phyloP scores from a whole-genome alignment of 371 early-diverging fungal species.

The Vittaforma corneae region DNA sequence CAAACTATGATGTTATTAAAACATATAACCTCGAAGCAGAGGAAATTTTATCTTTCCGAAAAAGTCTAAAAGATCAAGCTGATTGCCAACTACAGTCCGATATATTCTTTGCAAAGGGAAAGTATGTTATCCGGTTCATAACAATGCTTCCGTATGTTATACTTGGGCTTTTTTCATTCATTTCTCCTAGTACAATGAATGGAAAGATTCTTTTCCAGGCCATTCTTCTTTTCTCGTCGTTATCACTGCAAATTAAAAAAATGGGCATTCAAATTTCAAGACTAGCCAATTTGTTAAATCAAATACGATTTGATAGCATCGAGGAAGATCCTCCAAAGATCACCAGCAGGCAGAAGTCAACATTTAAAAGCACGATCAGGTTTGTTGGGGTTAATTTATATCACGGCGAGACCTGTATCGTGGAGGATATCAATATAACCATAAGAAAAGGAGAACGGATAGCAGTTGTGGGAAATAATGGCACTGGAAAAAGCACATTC shows the following conservation, averaged over 20 bases:
- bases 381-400: slow-evolving; percentile 16
- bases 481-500: slow-evolving; percentile 55
- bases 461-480: slow-evolving; percentile 54
- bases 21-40: slow-evolving; percentile 45
- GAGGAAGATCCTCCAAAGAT: not conserved
- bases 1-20: slow-evolving; percentile 49
- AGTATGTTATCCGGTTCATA: slow-evolving; percentile 3
- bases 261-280: not conserved
- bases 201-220: not conserved
- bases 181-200: not conserved
- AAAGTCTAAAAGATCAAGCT: slow-evolving; percentile 13
- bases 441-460: slow-evolving; percentile 55
- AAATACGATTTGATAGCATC: slow-evolving; percentile 2
- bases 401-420: slow-evolving; percentile 19
- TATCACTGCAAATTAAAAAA: slow-evolving; percentile 3
- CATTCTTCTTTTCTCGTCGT: not conserved
- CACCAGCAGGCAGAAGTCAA: not conserved
- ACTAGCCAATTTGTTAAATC: slow-evolving; percentile 7
- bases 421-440: slow-evolving; percentile 36
- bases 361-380: slow-evolving; percentile 22
- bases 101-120: slow-evolving; percentile 4
- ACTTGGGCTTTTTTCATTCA: not conserved
- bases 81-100: not conserved
- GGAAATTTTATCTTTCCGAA: slow-evolving; percentile 31
- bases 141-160: slow-evolving; percentile 21